phyloP scores from a whole-genome alignment of 257 asterid species.

The Rhazya stricta region DNA sequence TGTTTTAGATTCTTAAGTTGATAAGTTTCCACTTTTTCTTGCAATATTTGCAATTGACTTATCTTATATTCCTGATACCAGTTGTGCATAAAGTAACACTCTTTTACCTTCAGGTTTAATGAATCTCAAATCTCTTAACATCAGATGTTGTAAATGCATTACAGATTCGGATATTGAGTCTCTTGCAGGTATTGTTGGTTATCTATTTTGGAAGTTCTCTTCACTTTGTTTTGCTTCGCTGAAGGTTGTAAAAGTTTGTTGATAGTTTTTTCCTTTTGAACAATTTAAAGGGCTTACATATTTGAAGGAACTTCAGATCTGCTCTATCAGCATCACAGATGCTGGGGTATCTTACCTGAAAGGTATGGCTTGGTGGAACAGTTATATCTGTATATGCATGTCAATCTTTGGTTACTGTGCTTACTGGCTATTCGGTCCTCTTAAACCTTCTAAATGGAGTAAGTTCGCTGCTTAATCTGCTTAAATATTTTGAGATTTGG shows the following conservation, averaged over 20 bases:
- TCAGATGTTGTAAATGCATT: conserved; percentile 87
- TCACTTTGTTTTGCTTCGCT: conserved; percentile 1
- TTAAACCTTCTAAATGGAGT: background rate
- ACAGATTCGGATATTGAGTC: conserved; percentile 80
- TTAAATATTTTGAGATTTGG: background rate
- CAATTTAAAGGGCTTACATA: conserved; percentile 43
- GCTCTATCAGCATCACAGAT: conserved; percentile 78
- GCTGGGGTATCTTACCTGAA: conserved; percentile 58
- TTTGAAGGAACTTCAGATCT: conserved; percentile 69
- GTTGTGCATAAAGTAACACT: background rate
- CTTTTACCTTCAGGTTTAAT: conserved; percentile 43
- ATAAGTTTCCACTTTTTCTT: background rate
- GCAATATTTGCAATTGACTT: background rate
- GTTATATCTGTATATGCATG: background rate
- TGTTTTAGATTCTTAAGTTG: background rate
- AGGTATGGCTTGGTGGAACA: conserved; percentile 31
- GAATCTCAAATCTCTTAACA: conserved; percentile 70
- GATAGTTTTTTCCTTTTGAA: conserved; percentile 19
- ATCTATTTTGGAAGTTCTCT: conserved; percentile 1
- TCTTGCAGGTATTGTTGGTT: conserved; percentile 52
- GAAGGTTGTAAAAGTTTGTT: background rate
- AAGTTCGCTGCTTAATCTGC: background rate
- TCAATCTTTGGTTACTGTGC: background rate
- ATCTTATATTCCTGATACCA: background rate
- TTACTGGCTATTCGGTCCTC: background rate